phyloP scores from a whole-genome alignment of 1,284 basidiomycete species.

The Naganishia sp. region DNA sequence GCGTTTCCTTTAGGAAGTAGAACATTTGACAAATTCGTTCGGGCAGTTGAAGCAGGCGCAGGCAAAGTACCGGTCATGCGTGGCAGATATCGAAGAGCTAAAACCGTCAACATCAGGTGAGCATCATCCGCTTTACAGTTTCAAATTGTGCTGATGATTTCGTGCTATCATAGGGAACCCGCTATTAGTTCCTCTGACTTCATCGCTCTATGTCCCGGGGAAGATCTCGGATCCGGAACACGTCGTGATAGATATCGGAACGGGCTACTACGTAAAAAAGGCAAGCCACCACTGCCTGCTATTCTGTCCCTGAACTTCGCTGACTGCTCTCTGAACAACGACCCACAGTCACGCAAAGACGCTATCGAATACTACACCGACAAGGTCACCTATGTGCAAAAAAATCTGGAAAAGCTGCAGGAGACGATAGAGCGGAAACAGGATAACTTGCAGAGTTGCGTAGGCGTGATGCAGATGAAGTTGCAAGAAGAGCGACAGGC shows the following conservation, averaged over 20 bases:
- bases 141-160: not conserved
- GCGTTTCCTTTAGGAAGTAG: conserved; percentile 69
- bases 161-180: conserved; percentile 68
- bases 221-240: conserved; percentile 78
- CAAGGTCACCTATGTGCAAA: conserved; percentile 75
- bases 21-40: conserved; percentile 88
- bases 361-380: conserved; percentile 72
- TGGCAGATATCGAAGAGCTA: conserved; percentile 75
- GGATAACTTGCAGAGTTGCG: conserved; percentile 75
- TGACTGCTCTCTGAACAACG: not conserved
- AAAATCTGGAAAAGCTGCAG: conserved; percentile 78
- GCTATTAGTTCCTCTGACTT: conserved; percentile 87
- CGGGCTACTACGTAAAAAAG: conserved; percentile 95
- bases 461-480: conserved; percentile 75
- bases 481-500: conserved; percentile 52
- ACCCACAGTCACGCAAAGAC: conserved; percentile 69
- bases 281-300: conserved; percentile 55
- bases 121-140: conserved; percentile 37
- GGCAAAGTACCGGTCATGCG: conserved; percentile 84
- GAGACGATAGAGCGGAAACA: conserved; percentile 84
- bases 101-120: conserved; percentile 69
- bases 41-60: conserved; percentile 90
- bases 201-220: conserved; percentile 92
- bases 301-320: not conserved
- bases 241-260: conserved; percentile 93